Evolutionary conservation across 2,329 filamentous ascomycete species (phyloP), one percentile per base, ranked within the genome.

Genomic region (Penicillium griseofulvum): DNA sequence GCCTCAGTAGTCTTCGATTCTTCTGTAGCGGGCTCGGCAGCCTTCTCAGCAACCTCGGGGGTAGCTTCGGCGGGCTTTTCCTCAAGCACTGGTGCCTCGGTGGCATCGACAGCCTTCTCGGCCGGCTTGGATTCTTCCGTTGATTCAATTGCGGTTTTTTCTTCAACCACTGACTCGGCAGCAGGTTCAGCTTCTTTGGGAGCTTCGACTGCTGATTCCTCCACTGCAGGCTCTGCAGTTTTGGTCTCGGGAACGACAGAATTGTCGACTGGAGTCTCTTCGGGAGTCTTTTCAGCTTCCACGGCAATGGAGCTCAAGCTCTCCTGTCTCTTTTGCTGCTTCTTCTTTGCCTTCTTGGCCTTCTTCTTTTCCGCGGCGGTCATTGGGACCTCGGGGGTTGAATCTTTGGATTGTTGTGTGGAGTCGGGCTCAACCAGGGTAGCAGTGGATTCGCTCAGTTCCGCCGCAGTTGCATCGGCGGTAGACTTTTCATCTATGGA

Each of bases 261-360:
- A 31, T 9, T 14, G 11, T 31, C 51, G n/a, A n/a, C n/a, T 29
- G 37, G 44, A 17, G 26, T 52, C 43, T 54, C 54, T 22, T 33
- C 31, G 31, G 56, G 46, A 9, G 47, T 48, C 11, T 54, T 41
- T n/a, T 50, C 49, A 9, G 51, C 47, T 47, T 59, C 60, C n/a
- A 54, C 37, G 47, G 52, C 50, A 37, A 46, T 31, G 33, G 58
- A 56, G 47, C 48, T 53, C 14, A 58, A 54, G 24, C 58, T 58
- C 41, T 62, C 48, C 48, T 59, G 48, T 34, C n/a, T 57, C 49
- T 63, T 63, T 50, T 63, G 61, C 52, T 58, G 57, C 59, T 62
- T 61, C 60, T 61, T 64, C 54, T 60, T 63, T 14, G 55, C 52
- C 39, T 61, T 62, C 52, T 57, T 59, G n/a, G 60, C 60, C 47